Percentiles rank a stretch among this genome's conserved stretches.
Evolutionary conservation across 2,329 filamentous ascomycete genomes (phyloP).

Genomic region (Atkinsonella hypoxylon): DNA sequence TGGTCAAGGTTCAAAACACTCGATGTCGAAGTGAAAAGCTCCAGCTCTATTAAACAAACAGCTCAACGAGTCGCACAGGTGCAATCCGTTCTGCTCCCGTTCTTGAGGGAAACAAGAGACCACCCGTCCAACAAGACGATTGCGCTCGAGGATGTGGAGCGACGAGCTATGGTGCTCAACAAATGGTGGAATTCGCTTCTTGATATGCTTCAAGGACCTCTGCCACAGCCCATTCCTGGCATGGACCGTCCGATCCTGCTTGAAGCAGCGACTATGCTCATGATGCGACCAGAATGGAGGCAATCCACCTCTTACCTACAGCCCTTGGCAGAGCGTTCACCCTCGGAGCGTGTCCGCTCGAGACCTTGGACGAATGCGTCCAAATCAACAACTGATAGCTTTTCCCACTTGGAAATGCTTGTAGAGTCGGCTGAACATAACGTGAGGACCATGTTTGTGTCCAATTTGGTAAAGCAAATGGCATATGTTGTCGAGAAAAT

Average conservation of each 20-base stretch:
- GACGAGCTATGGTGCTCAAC: slow-evolving; percentile 66
- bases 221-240: slow-evolving; percentile 60
- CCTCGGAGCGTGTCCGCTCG: slow-evolving; percentile 31
- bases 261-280: slow-evolving; percentile 67
- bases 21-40: slow-evolving; percentile 39
- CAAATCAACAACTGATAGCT: slow-evolving; percentile 50
- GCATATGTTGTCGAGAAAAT: slow-evolving; percentile 80
- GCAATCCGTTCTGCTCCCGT: slow-evolving; percentile 60
- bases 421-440: slow-evolving; percentile 72
- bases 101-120: slow-evolving; percentile 56
- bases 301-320: slow-evolving; percentile 56
- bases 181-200: slow-evolving; percentile 83
- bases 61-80: slow-evolving; percentile 66
- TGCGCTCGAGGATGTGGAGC: slow-evolving; percentile 70
- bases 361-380: slow-evolving; percentile 38
- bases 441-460: slow-evolving; percentile 73
- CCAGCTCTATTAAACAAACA: slow-evolving; percentile 57
- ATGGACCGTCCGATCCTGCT: slow-evolving; percentile 74
- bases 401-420: slow-evolving; percentile 43
- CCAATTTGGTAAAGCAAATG: slow-evolving; percentile 75
- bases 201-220: slow-evolving; percentile 64
- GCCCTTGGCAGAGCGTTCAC: slow-evolving; percentile 44
- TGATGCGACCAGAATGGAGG: slow-evolving; percentile 84
- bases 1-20: slow-evolving; percentile 44
- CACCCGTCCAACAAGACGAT: slow-evolving; percentile 54